Base-by-base conservation (phyloP, 2,329 filamentous ascomycete species). In the Triangularia setosa region DNA sequence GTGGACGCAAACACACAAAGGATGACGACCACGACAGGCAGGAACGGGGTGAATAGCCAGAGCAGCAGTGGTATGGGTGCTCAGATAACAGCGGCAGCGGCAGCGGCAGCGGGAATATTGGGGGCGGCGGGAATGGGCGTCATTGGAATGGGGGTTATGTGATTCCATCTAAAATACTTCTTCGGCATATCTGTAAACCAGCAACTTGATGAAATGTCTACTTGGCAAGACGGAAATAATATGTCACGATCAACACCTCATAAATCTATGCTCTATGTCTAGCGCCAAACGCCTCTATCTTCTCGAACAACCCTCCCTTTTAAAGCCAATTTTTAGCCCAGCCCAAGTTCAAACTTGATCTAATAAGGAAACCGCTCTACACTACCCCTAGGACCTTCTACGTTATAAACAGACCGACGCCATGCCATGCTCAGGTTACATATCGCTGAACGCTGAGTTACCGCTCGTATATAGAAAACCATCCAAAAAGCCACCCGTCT, bases 281-380 rank as follows among this genome's bases (percentile, higher is more conserved):
- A 59, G 57, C 57, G 57, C 57, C 57, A 28, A 44, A 44, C 33
- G 24, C 57, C 57, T 59, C 57, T 59, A 59, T 48, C 33, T 59
- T 21, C 40, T 48, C 40, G 44, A 27, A 6, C 48, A 18, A 35
- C 57, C 33, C 55, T 18, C 57, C 33, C 40, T 18, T 18, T 12
- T 48, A 9, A 48, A 21, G n/a, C 40, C n/a, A 23, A 48, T 21
- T 21, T 21, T 48, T 48, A 16, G 16, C 18, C 40, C 40, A 48
- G 21, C 40, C 40, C 40, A 18, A 40, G 40, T 48, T 12, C 14
- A 7, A 40, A 21, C 40, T 21, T 21, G n/a, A 40, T 24, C 23
- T 23, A 58, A 3, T 12, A 21, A 30, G 24, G 21, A 59, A 59
- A 58, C 56, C 21, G n/a, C 56, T 58, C 56, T 44, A 58, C 56